Percentiles rank a stretch among this genome's conserved stretches.
phyloP scores from a whole-genome alignment of 805 yeast species.

The Saturnispora sekii region DNA sequence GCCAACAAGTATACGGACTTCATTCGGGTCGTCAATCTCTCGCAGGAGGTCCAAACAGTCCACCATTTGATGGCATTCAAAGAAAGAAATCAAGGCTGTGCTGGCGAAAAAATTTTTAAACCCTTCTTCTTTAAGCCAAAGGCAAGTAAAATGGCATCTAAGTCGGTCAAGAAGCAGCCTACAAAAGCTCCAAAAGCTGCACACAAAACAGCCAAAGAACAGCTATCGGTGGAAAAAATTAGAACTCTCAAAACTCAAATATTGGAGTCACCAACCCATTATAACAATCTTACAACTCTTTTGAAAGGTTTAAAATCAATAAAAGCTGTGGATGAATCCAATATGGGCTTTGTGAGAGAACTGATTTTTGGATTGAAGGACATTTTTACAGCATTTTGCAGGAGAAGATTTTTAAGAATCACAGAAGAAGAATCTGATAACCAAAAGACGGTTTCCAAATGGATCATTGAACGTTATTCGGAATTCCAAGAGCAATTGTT shows the following conservation, averaged over 20 bases:
- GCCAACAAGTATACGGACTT: conserved; percentile 5
- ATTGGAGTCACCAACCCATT: conserved; percentile 36
- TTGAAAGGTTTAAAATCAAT: conserved; percentile 30
- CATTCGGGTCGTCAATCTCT: too few relatives aligned
- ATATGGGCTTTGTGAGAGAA: conserved; percentile 25
- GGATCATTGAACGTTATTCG: conserved; percentile 55
- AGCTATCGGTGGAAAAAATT: conserved; percentile 18
- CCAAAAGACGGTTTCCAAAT: conserved; percentile 43
- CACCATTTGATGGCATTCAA: conserved; percentile 4
- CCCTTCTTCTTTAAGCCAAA: neutral
- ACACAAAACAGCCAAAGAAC: conserved; percentile 1
- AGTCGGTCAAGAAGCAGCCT: neutral
- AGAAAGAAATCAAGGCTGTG: conserved; percentile 8
- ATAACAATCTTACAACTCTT: conserved; percentile 45
- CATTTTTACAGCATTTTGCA: conserved; percentile 40
- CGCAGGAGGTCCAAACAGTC: neutral
- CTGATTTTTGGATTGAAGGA: conserved; percentile 34
- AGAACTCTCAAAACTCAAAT: conserved; percentile 24
- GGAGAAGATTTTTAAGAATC: conserved; percentile 31
- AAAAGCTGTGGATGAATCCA: conserved; percentile 18
- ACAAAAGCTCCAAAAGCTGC: neutral
- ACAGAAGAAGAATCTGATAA: conserved; percentile 30
- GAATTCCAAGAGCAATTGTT: conserved; percentile 39
- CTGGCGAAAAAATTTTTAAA: conserved; percentile 4
- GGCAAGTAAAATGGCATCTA: neutral